phyloP scores from a whole-genome alignment of 306 rosid genomes.

The Ormosia semicastrata region DNA sequence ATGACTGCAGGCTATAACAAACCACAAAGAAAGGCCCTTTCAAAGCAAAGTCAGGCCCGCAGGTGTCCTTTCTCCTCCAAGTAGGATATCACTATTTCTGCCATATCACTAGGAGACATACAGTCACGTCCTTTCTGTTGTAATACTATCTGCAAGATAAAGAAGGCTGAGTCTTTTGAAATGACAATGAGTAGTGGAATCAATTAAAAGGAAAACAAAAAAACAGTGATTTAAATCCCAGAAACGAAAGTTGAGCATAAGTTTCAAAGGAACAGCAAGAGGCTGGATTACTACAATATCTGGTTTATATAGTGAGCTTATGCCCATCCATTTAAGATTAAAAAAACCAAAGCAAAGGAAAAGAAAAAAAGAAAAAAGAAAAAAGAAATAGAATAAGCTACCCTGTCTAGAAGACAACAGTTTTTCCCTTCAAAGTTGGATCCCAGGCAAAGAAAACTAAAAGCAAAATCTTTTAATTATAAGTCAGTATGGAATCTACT shows the following conservation, averaged over 20 bases:
- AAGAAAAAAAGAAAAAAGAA: not conserved
- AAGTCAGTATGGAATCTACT: not conserved
- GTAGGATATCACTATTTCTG: constrained; percentile 65
- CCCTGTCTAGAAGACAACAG: constrained; percentile 2
- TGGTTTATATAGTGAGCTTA: not conserved
- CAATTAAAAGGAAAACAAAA: not conserved
- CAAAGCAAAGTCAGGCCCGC: constrained; percentile 45
- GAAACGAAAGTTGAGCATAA: not conserved
- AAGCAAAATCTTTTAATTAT: not conserved
- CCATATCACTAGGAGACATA: constrained; percentile 60
- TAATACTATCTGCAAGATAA: constrained; percentile 66
- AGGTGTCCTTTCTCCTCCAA: constrained; percentile 76
- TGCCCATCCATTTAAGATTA: constrained; percentile 7
- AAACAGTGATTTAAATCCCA: not conserved
- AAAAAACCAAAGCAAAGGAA: constrained; percentile 2
- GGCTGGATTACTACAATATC: not conserved
- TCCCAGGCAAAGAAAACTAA: not conserved
- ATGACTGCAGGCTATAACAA: constrained; percentile 9
- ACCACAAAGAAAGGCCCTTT: constrained; percentile 26
- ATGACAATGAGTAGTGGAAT: not conserved
- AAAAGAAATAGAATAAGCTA: not conserved
- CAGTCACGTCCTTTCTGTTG: constrained; percentile 57
- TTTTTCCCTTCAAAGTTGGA: constrained; percentile 1
- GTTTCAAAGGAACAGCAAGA: not conserved
- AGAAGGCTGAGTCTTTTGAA: constrained; percentile 11